Percentiles rank a stretch among this genome's conserved stretches.
Evolutionary conservation across 257 asterid genomes (phyloP).

Genomic region (Mitragyna speciosa): DNA sequence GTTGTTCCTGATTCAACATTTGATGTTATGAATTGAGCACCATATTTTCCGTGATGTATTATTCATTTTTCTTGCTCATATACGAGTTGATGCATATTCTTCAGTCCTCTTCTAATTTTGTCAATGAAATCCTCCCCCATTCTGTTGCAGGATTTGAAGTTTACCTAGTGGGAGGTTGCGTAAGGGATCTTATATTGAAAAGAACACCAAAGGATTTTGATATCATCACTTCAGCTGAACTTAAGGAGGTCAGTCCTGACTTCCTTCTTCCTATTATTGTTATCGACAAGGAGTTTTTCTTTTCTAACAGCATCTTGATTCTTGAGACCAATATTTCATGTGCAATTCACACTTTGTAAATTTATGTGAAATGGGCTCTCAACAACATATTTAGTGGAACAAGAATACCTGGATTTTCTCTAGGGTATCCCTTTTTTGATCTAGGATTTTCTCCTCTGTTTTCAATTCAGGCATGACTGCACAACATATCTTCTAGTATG

Average conservation of each 20-base stretch:
- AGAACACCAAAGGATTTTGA: constrained; percentile 83
- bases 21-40: neutral
- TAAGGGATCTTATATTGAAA: constrained; percentile 71
- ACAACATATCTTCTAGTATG: neutral
- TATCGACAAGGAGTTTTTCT: neutral
- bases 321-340: neutral
- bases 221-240: constrained; percentile 79
- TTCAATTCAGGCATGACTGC: neutral
- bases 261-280: neutral
- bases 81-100: neutral
- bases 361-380: too few relatives aligned
- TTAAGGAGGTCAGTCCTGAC: constrained; percentile 49
- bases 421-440: neutral
- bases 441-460: constrained; percentile 7
- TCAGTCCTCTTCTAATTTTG: neutral
- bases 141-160: constrained; percentile 66
- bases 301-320: neutral
- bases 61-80: neutral
- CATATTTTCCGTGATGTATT: neutral
- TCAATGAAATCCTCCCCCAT: constrained; percentile 7
- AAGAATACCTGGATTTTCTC: neutral
- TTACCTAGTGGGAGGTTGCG: constrained; percentile 92
- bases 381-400: neutral
- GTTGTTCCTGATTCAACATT: neutral
- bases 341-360: neutral